These are phyloP conservation scores for Abelmoschus esculentus DNA, from an alignment of 345 rosid species.

Conservation along the genomic window DNA sequence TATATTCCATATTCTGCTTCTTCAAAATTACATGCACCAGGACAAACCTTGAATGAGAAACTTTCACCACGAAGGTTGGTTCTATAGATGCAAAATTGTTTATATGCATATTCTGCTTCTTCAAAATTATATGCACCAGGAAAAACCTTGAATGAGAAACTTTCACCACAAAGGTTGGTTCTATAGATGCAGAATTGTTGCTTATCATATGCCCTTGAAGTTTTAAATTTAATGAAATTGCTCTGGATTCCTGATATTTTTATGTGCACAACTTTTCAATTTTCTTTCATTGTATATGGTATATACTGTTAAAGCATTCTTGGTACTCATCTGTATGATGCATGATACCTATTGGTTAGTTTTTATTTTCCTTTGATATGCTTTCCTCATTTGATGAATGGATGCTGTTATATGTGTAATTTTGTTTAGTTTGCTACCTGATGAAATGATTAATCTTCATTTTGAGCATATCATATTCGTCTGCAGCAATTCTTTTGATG, in stretches of 20 bases:
- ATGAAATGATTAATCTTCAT: not conserved
- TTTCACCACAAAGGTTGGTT: slow-evolving; percentile 29
- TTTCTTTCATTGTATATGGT: not conserved
- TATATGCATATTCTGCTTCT: slow-evolving; percentile 18
- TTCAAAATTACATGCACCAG: slow-evolving; percentile 6
- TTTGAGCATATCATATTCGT: slow-evolving; percentile 4
- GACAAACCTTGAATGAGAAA: slow-evolving; percentile 22
- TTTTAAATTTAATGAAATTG: not conserved
- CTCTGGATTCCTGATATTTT: not conserved
- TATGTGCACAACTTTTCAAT: not conserved
- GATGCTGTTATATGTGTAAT: not conserved
- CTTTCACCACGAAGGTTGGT: slow-evolving; percentile 29
- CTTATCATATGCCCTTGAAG: not conserved
- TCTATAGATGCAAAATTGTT: not conserved
- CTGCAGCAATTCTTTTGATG: slow-evolving; percentile 25
- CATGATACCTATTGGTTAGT: not conserved
- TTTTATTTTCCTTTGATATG: not conserved
- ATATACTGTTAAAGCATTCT: not conserved
- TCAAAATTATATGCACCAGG: slow-evolving; percentile 9
- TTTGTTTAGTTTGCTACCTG: not conserved
- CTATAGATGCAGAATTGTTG: not conserved
- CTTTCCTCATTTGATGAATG: not conserved
- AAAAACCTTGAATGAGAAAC: slow-evolving; percentile 22
- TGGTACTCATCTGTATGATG: not conserved
- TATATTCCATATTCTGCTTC: slow-evolving; percentile 19